A percentile compares a stretch with the other conserved stretches of the same genome.
Evolutionary conservation across 179 eudicot genomes (phyloP).

Genomic region (Spinacia oleracea): DNA sequence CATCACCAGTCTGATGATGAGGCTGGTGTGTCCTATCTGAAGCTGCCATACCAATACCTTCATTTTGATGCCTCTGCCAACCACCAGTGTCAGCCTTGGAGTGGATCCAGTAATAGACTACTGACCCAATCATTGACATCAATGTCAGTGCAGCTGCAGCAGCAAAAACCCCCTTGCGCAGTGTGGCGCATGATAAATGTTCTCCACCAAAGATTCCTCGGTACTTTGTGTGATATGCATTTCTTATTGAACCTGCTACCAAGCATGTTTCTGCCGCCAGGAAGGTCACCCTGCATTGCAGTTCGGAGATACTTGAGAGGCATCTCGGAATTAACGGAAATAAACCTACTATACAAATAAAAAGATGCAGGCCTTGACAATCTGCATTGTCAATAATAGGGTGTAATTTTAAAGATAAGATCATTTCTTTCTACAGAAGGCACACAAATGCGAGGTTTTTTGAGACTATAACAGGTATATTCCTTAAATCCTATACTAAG

Average conservation of each 20-base stretch:
- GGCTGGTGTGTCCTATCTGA: conserved; percentile 26
- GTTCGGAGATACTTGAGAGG: not conserved
- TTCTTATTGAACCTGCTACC: conserved; percentile 85
- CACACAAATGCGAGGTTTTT: not conserved
- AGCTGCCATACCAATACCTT: conserved; percentile 76
- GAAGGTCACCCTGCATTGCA: conserved; percentile 69
- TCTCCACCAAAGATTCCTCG: conserved; percentile 44
- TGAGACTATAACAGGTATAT: too few species aligned
- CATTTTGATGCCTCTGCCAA: conserved; percentile 80
- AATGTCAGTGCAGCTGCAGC: conserved; percentile 80
- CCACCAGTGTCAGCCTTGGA: conserved; percentile 87
- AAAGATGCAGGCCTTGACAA: not conserved
- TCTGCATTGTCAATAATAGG: not conserved
- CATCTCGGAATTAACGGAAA: not conserved
- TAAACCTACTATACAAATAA: not conserved
- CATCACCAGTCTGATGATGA: conserved; percentile 19
- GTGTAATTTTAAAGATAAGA: not conserved
- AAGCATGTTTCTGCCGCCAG: conserved; percentile 88
- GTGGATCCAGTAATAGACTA: conserved; percentile 75
- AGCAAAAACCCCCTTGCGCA: conserved; percentile 92
- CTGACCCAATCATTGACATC: conserved; percentile 69
- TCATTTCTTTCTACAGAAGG: not conserved
- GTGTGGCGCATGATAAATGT: conserved; percentile 74
- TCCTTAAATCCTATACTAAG: too few species aligned
- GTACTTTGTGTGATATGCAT: conserved; percentile 91